A percentile compares a stretch with the other conserved stretches of the same genome.
Evolutionary conservation across 306 rosid genomes (phyloP).

Genomic region (Cicer cuneatum): DNA sequence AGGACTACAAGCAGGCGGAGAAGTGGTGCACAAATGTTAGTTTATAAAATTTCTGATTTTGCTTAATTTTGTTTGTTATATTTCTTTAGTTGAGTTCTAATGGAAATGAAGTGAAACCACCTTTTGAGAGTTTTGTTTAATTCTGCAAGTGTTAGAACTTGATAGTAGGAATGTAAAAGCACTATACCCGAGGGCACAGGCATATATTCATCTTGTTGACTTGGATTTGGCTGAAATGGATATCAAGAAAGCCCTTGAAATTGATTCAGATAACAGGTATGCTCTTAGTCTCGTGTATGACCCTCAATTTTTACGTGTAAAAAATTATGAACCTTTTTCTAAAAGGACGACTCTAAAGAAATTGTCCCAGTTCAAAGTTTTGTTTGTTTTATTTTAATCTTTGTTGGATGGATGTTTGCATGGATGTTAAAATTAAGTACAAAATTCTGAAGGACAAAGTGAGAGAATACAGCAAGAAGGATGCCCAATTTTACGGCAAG

Average conservation of each 20-base stretch:
- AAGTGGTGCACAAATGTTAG: slow-evolving; percentile 80
- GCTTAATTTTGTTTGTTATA: background rate
- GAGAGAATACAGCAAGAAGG: slow-evolving; percentile 77
- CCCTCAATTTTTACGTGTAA: background rate
- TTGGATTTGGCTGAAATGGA: slow-evolving; percentile 91
- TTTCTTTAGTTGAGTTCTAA: background rate
- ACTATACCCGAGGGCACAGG: slow-evolving; percentile 90
- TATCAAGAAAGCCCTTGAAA: slow-evolving; percentile 91
- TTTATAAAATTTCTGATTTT: background rate
- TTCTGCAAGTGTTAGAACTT: slow-evolving; percentile 68
- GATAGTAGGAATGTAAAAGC: slow-evolving; percentile 87
- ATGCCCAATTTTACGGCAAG: slow-evolving; percentile 81
- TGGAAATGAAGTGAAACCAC: background rate
- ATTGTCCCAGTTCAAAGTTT: background rate
- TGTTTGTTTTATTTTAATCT: background rate
- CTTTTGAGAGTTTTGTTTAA: slow-evolving; percentile 5
- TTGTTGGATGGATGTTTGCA: slow-evolving; percentile 36
- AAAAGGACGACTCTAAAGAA: background rate
- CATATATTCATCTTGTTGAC: slow-evolving; percentile 75
- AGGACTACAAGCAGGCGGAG: slow-evolving; percentile 78
- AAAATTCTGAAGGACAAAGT: slow-evolving; percentile 80
- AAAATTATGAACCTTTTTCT: background rate
- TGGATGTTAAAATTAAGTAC: slow-evolving; percentile 90
- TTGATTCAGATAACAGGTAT: slow-evolving; percentile 86
- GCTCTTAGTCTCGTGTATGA: background rate